These are phyloP conservation scores for Pichia sp. DNA, from an alignment of 1,139 yeast genomes.

Conservation along the genomic window DNA sequence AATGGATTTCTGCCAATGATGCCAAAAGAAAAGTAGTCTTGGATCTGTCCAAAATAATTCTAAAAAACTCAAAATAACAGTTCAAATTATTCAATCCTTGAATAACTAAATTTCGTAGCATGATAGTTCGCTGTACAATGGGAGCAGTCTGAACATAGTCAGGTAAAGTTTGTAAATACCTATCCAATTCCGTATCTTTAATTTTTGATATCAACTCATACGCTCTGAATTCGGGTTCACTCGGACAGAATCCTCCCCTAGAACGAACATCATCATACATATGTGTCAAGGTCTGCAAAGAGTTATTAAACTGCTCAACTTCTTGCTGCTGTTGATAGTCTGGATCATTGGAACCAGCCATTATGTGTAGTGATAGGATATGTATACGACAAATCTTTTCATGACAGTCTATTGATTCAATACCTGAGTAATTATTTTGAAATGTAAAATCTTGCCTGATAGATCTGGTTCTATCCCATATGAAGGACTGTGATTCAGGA, in stretches of 20 bases:
- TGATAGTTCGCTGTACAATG: conserved; percentile 67
- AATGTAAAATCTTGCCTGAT: conserved; percentile 96
- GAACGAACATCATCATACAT: conserved; percentile 78
- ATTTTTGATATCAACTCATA: conserved; percentile 78
- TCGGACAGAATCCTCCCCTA: conserved; percentile 65
- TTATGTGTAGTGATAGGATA: conserved; percentile 72
- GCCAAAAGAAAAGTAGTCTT: conserved; percentile 67
- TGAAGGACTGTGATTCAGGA: conserved; percentile 83
- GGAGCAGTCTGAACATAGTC: conserved; percentile 47
- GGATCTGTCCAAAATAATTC: conserved; percentile 39
- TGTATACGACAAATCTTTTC: conserved; percentile 91
- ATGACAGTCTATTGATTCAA: conserved; percentile 90
- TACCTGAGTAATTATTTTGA: conserved; percentile 90
- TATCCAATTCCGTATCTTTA: conserved; percentile 80
- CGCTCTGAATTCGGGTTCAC: conserved; percentile 92
- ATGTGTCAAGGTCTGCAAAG: conserved; percentile 83
- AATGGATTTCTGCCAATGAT: conserved; percentile 75
- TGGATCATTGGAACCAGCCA: conserved; percentile 67
- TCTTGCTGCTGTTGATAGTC: conserved; percentile 95
- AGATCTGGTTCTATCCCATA: conserved; percentile 99
- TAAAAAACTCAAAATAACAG: conserved; percentile 63
- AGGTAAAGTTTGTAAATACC: conserved; percentile 72
- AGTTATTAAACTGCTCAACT: conserved; percentile 87
- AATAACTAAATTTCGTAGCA: conserved; percentile 60
- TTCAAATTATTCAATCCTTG: conserved; percentile 66